Percentiles rank a stretch among this genome's conserved stretches.
These are phyloP conservation scores for Eimeria zaria DNA, from an alignment of 169 alveolate genomes.

Conservation along the genomic window DNA sequence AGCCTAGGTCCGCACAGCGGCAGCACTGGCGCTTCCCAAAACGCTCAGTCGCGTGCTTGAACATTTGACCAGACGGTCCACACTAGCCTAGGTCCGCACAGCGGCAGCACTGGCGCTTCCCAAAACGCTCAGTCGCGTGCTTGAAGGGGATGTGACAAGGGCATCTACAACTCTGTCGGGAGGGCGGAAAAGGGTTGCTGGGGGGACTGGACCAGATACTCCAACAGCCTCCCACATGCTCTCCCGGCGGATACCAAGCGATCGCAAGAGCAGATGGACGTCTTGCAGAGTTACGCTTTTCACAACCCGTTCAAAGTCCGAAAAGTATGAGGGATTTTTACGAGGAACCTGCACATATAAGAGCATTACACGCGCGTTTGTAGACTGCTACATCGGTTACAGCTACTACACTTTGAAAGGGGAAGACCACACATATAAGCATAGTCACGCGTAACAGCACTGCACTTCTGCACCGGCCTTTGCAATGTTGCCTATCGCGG, in stretches of 20 bases:
- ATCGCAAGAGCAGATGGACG: slow-evolving; percentile 51
- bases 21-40: background rate
- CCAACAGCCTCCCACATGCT: slow-evolving; percentile 80
- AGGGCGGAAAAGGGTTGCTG: slow-evolving; percentile 50
- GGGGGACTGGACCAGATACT: slow-evolving; percentile 79
- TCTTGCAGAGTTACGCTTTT: slow-evolving; percentile 78
- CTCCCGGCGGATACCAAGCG: slow-evolving; percentile 72
- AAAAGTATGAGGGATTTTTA: slow-evolving; percentile 50
- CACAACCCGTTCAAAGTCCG: slow-evolving; percentile 67
- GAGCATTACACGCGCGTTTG: too few relatives aligned
- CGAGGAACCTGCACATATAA: slow-evolving; percentile 69
- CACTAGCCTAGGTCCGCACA: background rate
- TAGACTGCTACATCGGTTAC: too few relatives aligned
- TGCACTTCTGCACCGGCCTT: background rate
- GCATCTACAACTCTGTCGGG: background rate
- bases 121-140: slow-evolving; percentile 35
- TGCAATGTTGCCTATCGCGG: background rate
- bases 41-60: slow-evolving; percentile 29
- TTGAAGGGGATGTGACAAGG: slow-evolving; percentile 11
- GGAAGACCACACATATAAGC: background rate
- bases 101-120: background rate
- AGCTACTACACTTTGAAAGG: background rate
- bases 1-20: background rate
- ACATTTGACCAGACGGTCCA: background rate
- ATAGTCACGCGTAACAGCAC: background rate